Conservation (phyloP, 192 early-diverging fungal genomes). For the Piromyces sp. region DNA sequence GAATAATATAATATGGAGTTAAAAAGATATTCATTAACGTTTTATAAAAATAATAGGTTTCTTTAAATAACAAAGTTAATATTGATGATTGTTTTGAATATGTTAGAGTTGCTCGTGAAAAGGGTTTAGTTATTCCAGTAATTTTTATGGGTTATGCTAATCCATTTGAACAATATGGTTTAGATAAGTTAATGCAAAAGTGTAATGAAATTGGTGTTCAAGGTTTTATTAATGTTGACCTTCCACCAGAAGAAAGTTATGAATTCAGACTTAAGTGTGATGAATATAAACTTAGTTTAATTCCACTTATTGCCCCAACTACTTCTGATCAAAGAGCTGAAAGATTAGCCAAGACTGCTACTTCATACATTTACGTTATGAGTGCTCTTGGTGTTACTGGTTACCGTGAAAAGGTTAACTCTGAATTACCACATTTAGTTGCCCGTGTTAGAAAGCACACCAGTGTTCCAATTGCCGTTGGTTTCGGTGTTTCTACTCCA, state of each 20-base stretch:
- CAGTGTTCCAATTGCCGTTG: constrained; percentile 73
- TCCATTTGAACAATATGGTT: constrained; percentile 87
- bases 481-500: constrained; percentile 83
- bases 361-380: constrained; percentile 92
- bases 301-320: constrained; percentile 84
- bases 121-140: constrained; percentile 74
- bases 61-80: constrained; percentile 62
- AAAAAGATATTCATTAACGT: no score
- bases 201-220: constrained; percentile 74
- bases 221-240: constrained; percentile 92
- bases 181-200: constrained; percentile 63
- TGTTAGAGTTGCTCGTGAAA: constrained; percentile 58
- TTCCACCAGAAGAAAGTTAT: constrained; percentile 89
- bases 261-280: constrained; percentile 63
- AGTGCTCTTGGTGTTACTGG: constrained; percentile 89
- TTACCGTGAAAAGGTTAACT: constrained; percentile 42
- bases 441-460: constrained; percentile 63
- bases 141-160: constrained; percentile 99
- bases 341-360: constrained; percentile 58
- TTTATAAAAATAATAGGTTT: constrained; percentile 29
- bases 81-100: constrained; percentile 62
- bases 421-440: constrained; percentile 55
- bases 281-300: constrained; percentile 52
- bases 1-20: no score
- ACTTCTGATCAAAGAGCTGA: constrained; percentile 72